These are phyloP conservation scores for Leptographium galeiforme DNA, from an alignment of 2,329 filamentous ascomycete genomes.

Conservation along the genomic window DNA sequence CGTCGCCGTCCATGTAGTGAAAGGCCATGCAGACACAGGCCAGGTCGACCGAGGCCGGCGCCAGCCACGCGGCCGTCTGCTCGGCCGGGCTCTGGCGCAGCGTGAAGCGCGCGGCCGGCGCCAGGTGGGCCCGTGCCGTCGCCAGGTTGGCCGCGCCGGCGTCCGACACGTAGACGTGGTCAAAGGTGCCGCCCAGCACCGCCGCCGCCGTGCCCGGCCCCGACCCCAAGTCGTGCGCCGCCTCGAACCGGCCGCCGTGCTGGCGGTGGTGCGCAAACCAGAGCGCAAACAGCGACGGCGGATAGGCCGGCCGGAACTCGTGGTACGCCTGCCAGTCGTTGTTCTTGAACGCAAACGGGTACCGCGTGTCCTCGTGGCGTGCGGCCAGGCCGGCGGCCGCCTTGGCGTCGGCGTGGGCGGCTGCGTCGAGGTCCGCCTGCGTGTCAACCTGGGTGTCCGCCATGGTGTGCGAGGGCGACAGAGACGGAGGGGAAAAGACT, in stretches of 20 bases:
- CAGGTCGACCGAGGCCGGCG: conserved; percentile 9
- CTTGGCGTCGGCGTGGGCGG: not conserved
- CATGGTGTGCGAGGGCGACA: too few relatives aligned
- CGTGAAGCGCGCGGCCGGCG: not conserved
- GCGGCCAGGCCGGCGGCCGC: not conserved
- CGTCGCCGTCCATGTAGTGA: conserved; percentile 11
- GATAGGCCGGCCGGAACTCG: conserved; percentile 10
- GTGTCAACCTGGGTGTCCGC: too few relatives aligned
- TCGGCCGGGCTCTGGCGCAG: conserved; percentile 10
- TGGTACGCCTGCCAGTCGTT: conserved; percentile 13
- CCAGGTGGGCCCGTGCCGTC: conserved; percentile 4
- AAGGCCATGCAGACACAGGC: conserved; percentile 11
- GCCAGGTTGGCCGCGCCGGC: conserved; percentile 9
- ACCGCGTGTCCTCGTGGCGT: conserved; percentile 10
- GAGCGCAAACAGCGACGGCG: conserved; percentile 8
- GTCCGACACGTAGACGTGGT: conserved; percentile 8
- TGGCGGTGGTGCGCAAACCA: conserved; percentile 10
- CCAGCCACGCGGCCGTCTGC: conserved; percentile 3
- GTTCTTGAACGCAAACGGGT: conserved; percentile 12
- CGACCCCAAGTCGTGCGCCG: conserved; percentile 9
- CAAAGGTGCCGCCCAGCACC: conserved; percentile 5
- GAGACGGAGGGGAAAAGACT: too few relatives aligned
- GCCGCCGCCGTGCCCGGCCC: conserved; percentile 10
- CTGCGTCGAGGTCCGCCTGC: too few relatives aligned
- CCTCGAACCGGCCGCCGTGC: conserved; percentile 6